Conservation (phyloP, 1,284 basidiomycete genomes). For the Leccinum pseudoinsigne region DNA sequence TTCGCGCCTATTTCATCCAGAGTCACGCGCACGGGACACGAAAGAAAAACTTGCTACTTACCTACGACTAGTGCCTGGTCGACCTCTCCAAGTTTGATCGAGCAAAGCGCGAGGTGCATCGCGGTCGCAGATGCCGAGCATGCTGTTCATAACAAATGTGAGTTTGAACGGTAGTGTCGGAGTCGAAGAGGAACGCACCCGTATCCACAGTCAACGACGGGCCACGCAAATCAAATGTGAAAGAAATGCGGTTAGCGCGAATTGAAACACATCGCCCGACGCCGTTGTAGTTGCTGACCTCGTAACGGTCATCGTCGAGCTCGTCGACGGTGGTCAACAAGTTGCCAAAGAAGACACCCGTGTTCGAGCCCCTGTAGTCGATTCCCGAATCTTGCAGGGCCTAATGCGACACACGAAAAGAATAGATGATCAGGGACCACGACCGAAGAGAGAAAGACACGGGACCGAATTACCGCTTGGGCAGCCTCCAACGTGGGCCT, state of each 20-base stretch:
- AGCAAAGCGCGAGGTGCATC: conserved; percentile 48
- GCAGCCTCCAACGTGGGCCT: conserved; percentile 27
- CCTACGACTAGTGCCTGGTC: conserved; percentile 47
- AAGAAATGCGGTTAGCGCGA: conserved; percentile 16
- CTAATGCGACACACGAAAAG: conserved; percentile 2
- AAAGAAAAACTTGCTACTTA: conserved; percentile 1
- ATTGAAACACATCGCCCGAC: conserved; percentile 26
- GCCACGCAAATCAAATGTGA: conserved; percentile 46
- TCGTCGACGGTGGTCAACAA: conserved; percentile 29
- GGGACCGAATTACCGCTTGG: conserved; percentile 22
- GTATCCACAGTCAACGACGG: conserved; percentile 51
- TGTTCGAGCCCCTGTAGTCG: conserved; percentile 35
- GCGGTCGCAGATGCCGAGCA: conserved; percentile 34
- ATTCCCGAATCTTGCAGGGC: conserved; percentile 36
- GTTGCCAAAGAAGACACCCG: conserved; percentile 34
- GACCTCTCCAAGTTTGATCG: conserved; percentile 45
- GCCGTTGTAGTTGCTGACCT: conserved; percentile 29
- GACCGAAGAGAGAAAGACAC: neutral
- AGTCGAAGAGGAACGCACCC: conserved; percentile 25
- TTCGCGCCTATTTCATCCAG: conserved; percentile 16
- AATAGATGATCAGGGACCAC: neutral
- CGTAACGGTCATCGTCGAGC: conserved; percentile 29
- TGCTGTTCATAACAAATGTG: too few relatives aligned
- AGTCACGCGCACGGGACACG: neutral
- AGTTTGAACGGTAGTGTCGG: accelerated